Evolutionary conservation across 1,284 basidiomycete species (phyloP), one percentile per base, ranked within the genome.

Genomic region (Trichosporon inkin): DNA sequence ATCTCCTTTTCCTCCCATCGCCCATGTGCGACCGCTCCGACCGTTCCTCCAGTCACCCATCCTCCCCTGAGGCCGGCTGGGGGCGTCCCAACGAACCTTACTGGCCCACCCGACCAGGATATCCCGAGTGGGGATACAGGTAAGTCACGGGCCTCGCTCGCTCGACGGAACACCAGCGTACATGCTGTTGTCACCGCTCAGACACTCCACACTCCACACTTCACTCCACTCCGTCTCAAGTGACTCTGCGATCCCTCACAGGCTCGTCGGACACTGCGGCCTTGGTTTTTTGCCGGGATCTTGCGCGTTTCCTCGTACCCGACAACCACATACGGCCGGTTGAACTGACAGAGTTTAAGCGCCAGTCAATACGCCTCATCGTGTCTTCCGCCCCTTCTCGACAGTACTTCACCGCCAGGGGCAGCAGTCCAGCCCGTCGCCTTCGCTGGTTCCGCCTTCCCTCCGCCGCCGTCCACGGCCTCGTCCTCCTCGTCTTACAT

Each of bases 401-500:
- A 49, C n/a, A 22, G 44, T 28, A 24, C 28, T 2, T 49, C 44
- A 2, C 44, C 44, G 4, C 44, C 44, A 16, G n/a, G n/a, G n/a
- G 7, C 34, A 13, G n/a, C 10, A 13, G 32, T 35, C 8, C 44
- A 49, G 11, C 20, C 44, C 22, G 10, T 10, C 22, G 22, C 34
- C 34, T 13, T 36, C 10, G 34, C 22, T 10, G 44, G 16, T 5
- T 16, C 44, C 14, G 13, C 54, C 39, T 41, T 32, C 10, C 24
- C 34, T 28, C 54, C 53, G 13, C 34, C 53, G 13, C 52, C 52
- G 3, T 36, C 54, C 13, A 40, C 54, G 6, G 54, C 38, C 11
- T 55, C 54, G 10, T 55, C 54, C 10, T 20, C 39, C 10, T 40
- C 39, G 17, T 39, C 39, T 19, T 49, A 49, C 44, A 28, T 32